Conservation (phyloP, 345 rosid genomes). For the Eucalyptus rudis region DNA sequence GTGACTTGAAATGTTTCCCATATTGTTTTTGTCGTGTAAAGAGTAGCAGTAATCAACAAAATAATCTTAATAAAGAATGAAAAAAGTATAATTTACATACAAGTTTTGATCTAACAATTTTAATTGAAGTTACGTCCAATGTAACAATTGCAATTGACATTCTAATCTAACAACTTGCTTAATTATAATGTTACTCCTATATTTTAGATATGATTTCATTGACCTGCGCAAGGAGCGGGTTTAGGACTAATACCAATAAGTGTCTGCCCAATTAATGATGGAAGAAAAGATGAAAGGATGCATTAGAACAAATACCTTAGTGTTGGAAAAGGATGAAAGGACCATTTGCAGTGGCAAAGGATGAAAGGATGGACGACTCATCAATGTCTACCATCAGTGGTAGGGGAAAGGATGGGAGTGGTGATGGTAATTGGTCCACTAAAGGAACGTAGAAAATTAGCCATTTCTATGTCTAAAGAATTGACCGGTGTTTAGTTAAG, state of each 20-base stretch:
- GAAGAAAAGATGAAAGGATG: too few species aligned
- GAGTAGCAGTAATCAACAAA: too few species aligned
- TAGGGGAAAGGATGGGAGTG: neutral
- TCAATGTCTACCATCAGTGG: neutral
- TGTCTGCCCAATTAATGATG: too few species aligned
- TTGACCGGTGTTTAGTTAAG: neutral
- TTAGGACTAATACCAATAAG: neutral
- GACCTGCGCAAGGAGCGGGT: neutral
- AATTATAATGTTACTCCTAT: neutral
- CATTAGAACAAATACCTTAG: too few species aligned
- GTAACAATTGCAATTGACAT: neutral
- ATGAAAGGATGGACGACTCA: neutral
- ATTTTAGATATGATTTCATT: neutral
- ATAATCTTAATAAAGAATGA: neutral
- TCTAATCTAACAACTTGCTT: neutral
- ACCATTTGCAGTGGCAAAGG: neutral
- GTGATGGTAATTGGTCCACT: neutral
- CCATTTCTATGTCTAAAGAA: neutral
- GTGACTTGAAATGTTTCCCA: too few species aligned
- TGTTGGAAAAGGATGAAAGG: neutral
- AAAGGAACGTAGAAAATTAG: neutral
- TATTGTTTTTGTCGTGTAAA: too few species aligned
- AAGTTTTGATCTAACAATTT: neutral
- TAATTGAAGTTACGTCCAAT: neutral
- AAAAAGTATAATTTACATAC: neutral